Base-by-base conservation (phyloP, 139 green algal genomes). In the Yamagishiella unicocca region DNA sequence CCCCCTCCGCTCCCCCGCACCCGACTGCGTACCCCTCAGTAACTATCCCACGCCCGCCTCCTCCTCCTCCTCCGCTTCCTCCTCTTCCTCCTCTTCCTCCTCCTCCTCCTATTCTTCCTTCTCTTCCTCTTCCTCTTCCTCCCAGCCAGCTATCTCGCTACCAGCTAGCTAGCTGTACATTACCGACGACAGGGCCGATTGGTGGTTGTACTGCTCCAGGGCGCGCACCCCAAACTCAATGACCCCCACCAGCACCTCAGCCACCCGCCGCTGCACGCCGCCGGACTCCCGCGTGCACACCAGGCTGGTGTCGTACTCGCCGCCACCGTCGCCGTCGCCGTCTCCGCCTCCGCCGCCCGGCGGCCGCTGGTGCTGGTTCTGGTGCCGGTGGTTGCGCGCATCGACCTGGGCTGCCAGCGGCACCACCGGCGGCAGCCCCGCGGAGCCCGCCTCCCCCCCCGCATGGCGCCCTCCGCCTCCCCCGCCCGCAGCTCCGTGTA, bases 181-280 rank as follows among this genome's bases (percentile, higher is more conserved):
- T 19, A 85, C 79, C 2, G 42, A 46, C 42, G 61, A 46, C 79
- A 85, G 12, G 24, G 81, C 81, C 9, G 45, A 64, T 31, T 61
- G 64, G 25, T 79, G 67, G 46, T 72, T 87, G 82, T 87, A 80
- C 27, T 45, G 67, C 82, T 87, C 82, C 67, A 87, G 50, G 14
- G 67, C 55, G 0, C 50, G 50, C 67, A 87, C 82, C 67, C 67
- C 82, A 21, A 87, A 72, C 82, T 87, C 82, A 24, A 87, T 4
- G 25, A 12, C 37, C 21, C 46, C 46, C 45, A 87, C 2, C 35
- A 87, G 68, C 82, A 61, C 82, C 82, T 81, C 67, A 46, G 82
- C 82, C 67, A 80, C 82, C 2, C 82, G 67, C 33, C 67, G 67
- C 82, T 80, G 67, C 67, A 80, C 82, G 7, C 82, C 82, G 35